Evolutionary conservation across 208 protist genomes (phyloP), one percentile per base, ranked within the genome.

Genomic region (Wallacemonas sp.): DNA sequence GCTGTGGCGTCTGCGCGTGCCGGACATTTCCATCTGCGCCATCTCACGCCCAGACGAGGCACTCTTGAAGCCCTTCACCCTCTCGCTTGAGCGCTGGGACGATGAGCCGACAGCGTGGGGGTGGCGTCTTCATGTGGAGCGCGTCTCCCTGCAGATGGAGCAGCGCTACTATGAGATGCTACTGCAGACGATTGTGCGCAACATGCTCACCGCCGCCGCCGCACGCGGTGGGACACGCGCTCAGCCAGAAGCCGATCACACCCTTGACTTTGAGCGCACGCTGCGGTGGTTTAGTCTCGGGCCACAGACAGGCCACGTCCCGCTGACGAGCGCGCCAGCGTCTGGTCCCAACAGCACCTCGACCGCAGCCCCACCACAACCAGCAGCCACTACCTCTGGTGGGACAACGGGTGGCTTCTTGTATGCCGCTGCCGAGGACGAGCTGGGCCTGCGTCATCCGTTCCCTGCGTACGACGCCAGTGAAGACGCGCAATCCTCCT

Each of bases 141-240:
- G 46, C 14, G 48, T 87, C 36, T 12, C 27, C 19, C 55, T 87
- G 36, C 17, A 83, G 21, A 65, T 87, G 14, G 60, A 68, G 33
- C 66, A 74, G 26, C 48, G 54, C 0, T 72, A 81, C 55, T 87
- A 87, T 74, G 81, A 87, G 68, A 55, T 79, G 32, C 49, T 87
- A 19, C 57, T 87, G n/a, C 73, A 64, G 26, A 72, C 65, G 24
- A 39, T 81, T 4, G 71, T 72, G 19, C 48, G 71, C 2, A 68
- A 81, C 30, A 68, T 80, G 57, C 27, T 78, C 17, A 61, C 39
- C 3, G 64, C 39, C 1, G 67, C 56, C 5, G 61, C 43, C 9
- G 65, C 65, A 16, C 14, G 9, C 16, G 39, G 23, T 12, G n/a
- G 24, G n/a, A n/a, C n/a, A n/a, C n/a, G n/a, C n/a, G n/a, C n/a